Conservation (phyloP, 192 early-diverging fungal species). For the Mortierella antarctica region DNA sequence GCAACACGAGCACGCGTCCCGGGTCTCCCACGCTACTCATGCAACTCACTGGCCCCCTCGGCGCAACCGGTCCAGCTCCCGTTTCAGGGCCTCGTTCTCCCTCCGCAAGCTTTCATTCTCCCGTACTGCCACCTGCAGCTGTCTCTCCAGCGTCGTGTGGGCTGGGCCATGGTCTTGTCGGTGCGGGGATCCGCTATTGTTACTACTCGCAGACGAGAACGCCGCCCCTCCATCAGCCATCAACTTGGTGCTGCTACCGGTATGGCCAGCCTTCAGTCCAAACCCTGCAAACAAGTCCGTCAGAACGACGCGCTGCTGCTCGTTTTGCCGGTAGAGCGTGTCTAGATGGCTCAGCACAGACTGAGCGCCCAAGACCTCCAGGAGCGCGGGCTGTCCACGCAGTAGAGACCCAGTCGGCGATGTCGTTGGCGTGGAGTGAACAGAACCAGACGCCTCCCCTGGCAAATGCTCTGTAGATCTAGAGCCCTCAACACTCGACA, state of each 20-base stretch:
- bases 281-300: constrained; percentile 43
- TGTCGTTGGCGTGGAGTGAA: constrained; percentile 46
- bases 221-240: background rate
- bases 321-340: constrained; percentile 59
- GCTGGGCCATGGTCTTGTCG: constrained; percentile 11
- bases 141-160: constrained; percentile 30
- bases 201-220: background rate
- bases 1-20: too few species aligned
- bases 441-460: constrained; percentile 30
- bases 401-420: constrained; percentile 54
- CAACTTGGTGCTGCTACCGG: background rate
- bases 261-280: constrained; percentile 18
- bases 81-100: constrained; percentile 48
- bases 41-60: background rate
- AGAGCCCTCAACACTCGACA: constrained; percentile 33
- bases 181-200: constrained; percentile 10
- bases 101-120: constrained; percentile 52
- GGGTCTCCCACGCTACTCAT: background rate
- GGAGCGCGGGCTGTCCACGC: constrained; percentile 38
- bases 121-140: constrained; percentile 29
- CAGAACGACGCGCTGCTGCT: constrained; percentile 54
- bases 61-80: constrained; percentile 14
- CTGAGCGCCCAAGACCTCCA: constrained; percentile 20
- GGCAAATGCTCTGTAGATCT: background rate
- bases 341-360: constrained; percentile 50